Percentiles rank a stretch among this genome's conserved stretches.
phyloP scores from a whole-genome alignment of 108 stramenopile genomes.

The Nitzschia sp. region DNA sequence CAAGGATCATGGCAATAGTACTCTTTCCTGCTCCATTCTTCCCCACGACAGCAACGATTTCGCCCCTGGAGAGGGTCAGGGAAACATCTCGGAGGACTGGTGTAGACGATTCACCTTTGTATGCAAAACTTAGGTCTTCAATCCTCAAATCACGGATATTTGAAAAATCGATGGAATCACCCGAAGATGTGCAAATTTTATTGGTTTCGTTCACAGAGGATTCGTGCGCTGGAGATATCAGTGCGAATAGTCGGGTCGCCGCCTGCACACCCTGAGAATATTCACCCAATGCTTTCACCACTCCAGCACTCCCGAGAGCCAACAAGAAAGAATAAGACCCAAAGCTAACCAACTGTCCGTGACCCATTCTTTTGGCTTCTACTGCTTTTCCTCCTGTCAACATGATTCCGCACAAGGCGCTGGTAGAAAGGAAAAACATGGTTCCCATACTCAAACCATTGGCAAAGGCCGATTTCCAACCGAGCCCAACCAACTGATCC shows the following conservation, averaged over 20 bases:
- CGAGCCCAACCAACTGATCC: constrained; percentile 49
- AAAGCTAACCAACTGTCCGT: constrained; percentile 74
- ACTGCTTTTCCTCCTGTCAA: constrained; percentile 72
- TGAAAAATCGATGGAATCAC: constrained; percentile 15
- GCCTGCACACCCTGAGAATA: constrained; percentile 60
- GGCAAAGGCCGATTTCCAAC: constrained; percentile 53
- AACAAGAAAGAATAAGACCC: constrained; percentile 86
- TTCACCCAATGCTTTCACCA: constrained; percentile 70
- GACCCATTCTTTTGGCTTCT: constrained; percentile 64
- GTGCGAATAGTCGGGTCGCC: constrained; percentile 52
- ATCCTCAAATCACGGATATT: constrained; percentile 56
- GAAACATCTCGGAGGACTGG: constrained; percentile 69
- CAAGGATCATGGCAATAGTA: constrained; percentile 80
- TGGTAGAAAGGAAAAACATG: constrained; percentile 74
- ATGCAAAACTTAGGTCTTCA: constrained; percentile 68
- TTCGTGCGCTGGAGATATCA: constrained; percentile 3
- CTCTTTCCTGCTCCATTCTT: constrained; percentile 92
- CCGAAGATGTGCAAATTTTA: background rate
- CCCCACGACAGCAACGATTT: constrained; percentile 90
- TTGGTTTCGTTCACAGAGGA: background rate
- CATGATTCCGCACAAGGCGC: constrained; percentile 73
- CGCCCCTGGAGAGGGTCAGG: constrained; percentile 67
- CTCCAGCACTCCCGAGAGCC: constrained; percentile 80
- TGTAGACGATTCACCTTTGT: constrained; percentile 42
- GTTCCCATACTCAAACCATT: constrained; percentile 84